Base-by-base conservation (phyloP, 2,329 filamentous ascomycete species). In the Aureobasidium sp. region DNA sequence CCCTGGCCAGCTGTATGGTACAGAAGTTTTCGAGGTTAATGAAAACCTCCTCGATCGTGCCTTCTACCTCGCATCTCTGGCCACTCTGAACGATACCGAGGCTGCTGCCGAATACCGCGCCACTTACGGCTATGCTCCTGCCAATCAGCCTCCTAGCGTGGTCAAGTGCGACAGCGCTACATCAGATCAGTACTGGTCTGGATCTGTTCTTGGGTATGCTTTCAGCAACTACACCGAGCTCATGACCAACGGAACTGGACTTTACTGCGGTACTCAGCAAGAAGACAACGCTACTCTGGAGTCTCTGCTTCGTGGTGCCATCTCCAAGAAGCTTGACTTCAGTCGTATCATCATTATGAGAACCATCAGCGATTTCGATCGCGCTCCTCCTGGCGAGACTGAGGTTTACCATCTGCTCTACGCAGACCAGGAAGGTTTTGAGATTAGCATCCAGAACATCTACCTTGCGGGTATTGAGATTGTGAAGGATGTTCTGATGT, bases 281-380 rank as follows among this genome's bases (percentile, higher is more conserved):
- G 73, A 75, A 64, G 73, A 75, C 64, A 74, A 72, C 42, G 72
- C 71, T 0, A 72, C 67, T 0, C 67, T 75, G 15, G 71, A 71
- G 54, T 68, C 70, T 1, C 64, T 75, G 11, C 39, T 74, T 11
- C 68, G 73, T 11, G 73, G 66, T 32, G 65, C 67, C 5, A 34
- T 66, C 3, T 65, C 65, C 9, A 65, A 66, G 1, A 66, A 69
- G 15, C 64, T 74, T 42, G 73, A 75, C 59, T 74, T 71, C 55
- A 60, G 63, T 10, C 68, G 72, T 30, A 70, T 75, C 47, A 69
- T 74, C 48, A 61, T 74, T 34, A 71, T 73, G 69, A 68, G 71
- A 52, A 70, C 71, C 68, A 86, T 81, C 0, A 86, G 84, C 10
- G 84, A 91, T 73, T 90, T 90, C 69, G 88, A 90, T 70, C 81